A percentile compares a stretch with the other conserved stretches of the same genome.
Conservation (phyloP, 2,329 filamentous ascomycete genomes). For the Fusarium stilboides region DNA sequence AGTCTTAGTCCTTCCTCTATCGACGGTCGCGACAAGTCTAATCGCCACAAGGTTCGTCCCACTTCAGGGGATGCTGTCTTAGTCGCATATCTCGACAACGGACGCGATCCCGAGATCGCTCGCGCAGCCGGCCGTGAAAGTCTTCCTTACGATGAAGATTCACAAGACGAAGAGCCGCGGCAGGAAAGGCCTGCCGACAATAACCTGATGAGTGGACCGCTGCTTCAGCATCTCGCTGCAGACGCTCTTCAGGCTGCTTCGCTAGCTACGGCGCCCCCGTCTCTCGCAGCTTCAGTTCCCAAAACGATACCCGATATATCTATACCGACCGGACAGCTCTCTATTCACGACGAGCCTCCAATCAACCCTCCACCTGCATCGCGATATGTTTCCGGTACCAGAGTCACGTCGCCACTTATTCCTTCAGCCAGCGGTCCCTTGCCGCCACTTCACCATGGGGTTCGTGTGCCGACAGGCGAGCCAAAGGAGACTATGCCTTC, state of each 20-base stretch:
- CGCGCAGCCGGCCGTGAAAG: slow-evolving; percentile 67
- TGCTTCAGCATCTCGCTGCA: slow-evolving; percentile 53
- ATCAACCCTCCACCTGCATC: slow-evolving; percentile 9
- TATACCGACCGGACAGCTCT: slow-evolving; percentile 52
- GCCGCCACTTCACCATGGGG: slow-evolving; percentile 58
- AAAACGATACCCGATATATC: slow-evolving; percentile 51
- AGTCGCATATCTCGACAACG: slow-evolving; percentile 74
- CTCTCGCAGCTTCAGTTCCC: slow-evolving; percentile 29
- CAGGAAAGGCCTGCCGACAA: slow-evolving; percentile 29
- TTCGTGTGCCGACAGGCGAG: slow-evolving; percentile 55
- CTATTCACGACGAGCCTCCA: slow-evolving; percentile 54
- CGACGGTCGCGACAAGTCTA: slow-evolving; percentile 64
- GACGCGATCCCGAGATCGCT: slow-evolving; percentile 76
- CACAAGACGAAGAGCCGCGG: slow-evolving; percentile 43
- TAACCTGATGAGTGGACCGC: slow-evolving; percentile 42
- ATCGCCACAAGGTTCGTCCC: slow-evolving; percentile 67
- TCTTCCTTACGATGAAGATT: slow-evolving; percentile 62
- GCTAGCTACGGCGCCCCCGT: slow-evolving; percentile 19
- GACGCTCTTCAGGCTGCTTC: slow-evolving; percentile 53
- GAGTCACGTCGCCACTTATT: slow-evolving; percentile 45
- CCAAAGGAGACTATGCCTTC: slow-evolving; percentile 57
- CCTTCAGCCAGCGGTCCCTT: slow-evolving; percentile 51
- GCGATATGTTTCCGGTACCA: slow-evolving; percentile 22
- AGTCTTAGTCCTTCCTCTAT: slow-evolving; percentile 52
- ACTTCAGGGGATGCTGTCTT: slow-evolving; percentile 78